Conservation (phyloP, 1,284 basidiomycete genomes). For the Moesziomyces parantarcticus region DNA sequence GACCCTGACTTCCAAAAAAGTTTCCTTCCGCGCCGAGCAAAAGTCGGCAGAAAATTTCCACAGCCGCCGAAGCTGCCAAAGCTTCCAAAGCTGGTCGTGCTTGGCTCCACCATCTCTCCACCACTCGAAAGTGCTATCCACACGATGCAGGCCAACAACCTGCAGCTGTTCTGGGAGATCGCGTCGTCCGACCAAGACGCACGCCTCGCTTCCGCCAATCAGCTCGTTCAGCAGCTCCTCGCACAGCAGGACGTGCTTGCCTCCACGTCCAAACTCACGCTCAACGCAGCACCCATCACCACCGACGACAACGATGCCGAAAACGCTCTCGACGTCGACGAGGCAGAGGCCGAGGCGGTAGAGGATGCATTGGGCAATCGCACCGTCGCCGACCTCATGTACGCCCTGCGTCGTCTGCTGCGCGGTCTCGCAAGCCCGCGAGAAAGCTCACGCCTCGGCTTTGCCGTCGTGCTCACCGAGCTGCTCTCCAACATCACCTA, state of each 20-base stretch:
- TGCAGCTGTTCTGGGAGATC: conserved; percentile 92
- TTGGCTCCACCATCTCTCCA: conserved; percentile 3
- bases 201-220: conserved; percentile 84
- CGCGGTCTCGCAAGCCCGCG: conserved; percentile 86
- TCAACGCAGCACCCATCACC: conserved; percentile 23
- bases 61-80: too few species aligned
- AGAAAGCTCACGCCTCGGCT: conserved; percentile 91
- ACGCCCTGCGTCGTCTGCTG: conserved; percentile 67
- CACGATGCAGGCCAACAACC: conserved; percentile 78
- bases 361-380: conserved; percentile 72
- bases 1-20: too few species aligned
- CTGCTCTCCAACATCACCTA: conserved; percentile 79
- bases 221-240: conserved; percentile 78
- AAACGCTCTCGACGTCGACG: conserved; percentile 44
- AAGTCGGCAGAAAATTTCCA: too few species aligned
- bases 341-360: conserved; percentile 54
- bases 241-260: conserved; percentile 40
- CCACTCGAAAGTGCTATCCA: not conserved
- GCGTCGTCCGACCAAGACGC: conserved; percentile 84
- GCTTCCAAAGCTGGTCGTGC: too few species aligned
- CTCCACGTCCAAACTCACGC: conserved; percentile 42
- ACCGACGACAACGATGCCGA: conserved; percentile 61
- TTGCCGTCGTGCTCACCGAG: conserved; percentile 95
- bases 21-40: too few species aligned
- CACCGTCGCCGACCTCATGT: conserved; percentile 72